Base-by-base conservation (phyloP, 2,329 filamentous ascomycete species). In the Colletotrichum eremochloae region DNA sequence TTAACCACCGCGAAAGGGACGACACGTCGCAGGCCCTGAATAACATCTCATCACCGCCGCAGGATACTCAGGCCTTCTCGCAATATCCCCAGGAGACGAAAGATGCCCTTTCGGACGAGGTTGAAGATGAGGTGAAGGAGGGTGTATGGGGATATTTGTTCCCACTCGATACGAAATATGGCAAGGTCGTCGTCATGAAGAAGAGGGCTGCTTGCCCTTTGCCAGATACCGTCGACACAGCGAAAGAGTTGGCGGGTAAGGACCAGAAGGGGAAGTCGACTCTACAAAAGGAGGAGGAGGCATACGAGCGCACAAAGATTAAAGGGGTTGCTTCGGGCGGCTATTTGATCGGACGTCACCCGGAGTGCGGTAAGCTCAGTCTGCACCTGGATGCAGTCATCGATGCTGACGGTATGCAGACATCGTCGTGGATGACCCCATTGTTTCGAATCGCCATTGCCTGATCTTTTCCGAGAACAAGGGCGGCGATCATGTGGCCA, bases 71-170 rank as follows among this genome's bases (percentile, higher is more conserved):
- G 75, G 85, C 85, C 78, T 91, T 94, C 55, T 81, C 94, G 9
- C 96, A 99, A 82, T 93, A 93, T 78, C 67, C 67, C 8, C 84
- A 94, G 48, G 91, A 94, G 75, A 91, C 93, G 3, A 90, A 94
- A 38, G 85, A 89, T 71, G 88, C 90, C 36, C 88, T 96, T 58
- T 91, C 91, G 14, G 93, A 95, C 74, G 94, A 97, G 68, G 93
- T 97, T 5, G 90, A 95, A 74, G 93, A 97, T 79, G 95, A 97
- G 82, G 90, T 86, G 73, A 87, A 89, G 57, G 93, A 97, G 80
- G 94, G 94, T 11, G 94, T 98, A 1, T 99, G 96, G 96, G 97
- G 97, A 15, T 99, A 98, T 78, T 86, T 99, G 6, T 90, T 97
- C 66, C 94, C 96, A 2, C 84, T 97, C 33, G 92, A 96, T 78